Base-by-base conservation (phyloP, 352 stramenopile species). In the Elongisporangium anandrum region DNA sequence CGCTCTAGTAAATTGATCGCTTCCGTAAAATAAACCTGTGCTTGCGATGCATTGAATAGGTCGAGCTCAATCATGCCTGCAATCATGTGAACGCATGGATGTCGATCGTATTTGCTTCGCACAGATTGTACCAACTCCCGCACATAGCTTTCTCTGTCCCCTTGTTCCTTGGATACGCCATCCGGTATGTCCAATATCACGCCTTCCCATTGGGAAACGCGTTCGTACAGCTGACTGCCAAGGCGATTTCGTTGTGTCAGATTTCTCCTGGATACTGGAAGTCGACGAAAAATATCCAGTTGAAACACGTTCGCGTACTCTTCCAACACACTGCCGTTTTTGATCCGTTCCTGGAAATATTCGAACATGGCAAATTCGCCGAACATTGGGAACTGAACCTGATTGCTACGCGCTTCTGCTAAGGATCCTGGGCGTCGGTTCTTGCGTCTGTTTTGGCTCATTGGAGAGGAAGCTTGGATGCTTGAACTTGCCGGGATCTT, bases 291-390 rank as follows among this genome's bases (percentile, higher is more conserved):
- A 3, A 73, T 45, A 21, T 88, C 76, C 22, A 86, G 50, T 23
- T 81, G 68, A n/a, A 70, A 79, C 7, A 88, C 63, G 49, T 86
- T 58, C 0, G 78, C 78, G 19, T 83, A 86, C n/a, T 77, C 65
- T 52, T 88, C 78, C 4, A 64, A 20, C 1, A 21, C 24, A 7
- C 49, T 59, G 21, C 65, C 67, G 47, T 64, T 50, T 3, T 70
- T 57, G 5, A 69, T 54, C 1, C 79, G 68, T 20, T 76, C 65
- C 48, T 74, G 51, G 9, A 88, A 75, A 52, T 88, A 88, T 22
- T 70, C 34, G 13, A 70, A 68, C 54, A 86, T 65, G 0, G 65
- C 66, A 0, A 58, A 24, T 21, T 88, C 76, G 16, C 70, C 79
- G 50, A 84, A 70, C 4, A 54, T 24, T 45, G 34, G 34, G 13